Evolutionary conservation across 768 basidiomycete genomes (phyloP).

Genomic region (Xanthoconium purpureum): DNA sequence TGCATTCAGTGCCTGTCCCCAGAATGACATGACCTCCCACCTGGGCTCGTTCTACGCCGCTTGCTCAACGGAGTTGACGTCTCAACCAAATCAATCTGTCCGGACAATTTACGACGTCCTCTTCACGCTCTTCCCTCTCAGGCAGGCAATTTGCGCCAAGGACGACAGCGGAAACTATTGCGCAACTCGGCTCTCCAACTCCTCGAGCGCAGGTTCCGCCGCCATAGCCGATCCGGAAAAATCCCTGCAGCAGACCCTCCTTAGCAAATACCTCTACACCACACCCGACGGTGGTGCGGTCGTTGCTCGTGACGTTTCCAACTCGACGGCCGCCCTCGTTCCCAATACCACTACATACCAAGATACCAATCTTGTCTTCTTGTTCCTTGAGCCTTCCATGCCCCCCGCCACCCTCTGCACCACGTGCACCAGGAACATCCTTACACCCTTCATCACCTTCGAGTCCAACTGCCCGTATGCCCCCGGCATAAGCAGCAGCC

Average conservation of each 20-base stretch:
- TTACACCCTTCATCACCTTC: conserved; percentile 74
- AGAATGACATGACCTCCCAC: conserved; percentile 53
- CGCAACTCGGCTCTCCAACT: conserved; percentile 43
- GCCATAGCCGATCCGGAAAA: conserved; percentile 6
- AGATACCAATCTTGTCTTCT: conserved; percentile 70
- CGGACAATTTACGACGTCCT: conserved; percentile 73
- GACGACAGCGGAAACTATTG: conserved; percentile 72
- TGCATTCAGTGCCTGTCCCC: conserved; percentile 49
- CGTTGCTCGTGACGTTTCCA: conserved; percentile 27
- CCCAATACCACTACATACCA: conserved; percentile 58
- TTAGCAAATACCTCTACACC: conserved; percentile 28
- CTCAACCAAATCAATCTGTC: conserved; percentile 46
- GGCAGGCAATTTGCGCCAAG: conserved; percentile 70
- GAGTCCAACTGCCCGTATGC: conserved; percentile 72
- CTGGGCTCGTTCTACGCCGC: conserved; percentile 67
- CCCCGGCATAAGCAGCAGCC: conserved; percentile 63
- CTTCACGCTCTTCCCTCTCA: conserved; percentile 67
- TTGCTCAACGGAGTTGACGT: conserved; percentile 71
- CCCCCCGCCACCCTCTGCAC: conserved; percentile 63
- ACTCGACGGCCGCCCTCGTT: conserved; percentile 27
- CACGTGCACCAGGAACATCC: conserved; percentile 72
- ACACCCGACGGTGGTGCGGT: conserved; percentile 19
- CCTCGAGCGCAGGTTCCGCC: conserved; percentile 21
- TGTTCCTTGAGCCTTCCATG: conserved; percentile 62
- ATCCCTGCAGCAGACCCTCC: conserved; percentile 10